Evolutionary conservation across 495 filamentous ascomycete genomes (phyloP).

Genomic region (Aspergillus homomorphus): DNA sequence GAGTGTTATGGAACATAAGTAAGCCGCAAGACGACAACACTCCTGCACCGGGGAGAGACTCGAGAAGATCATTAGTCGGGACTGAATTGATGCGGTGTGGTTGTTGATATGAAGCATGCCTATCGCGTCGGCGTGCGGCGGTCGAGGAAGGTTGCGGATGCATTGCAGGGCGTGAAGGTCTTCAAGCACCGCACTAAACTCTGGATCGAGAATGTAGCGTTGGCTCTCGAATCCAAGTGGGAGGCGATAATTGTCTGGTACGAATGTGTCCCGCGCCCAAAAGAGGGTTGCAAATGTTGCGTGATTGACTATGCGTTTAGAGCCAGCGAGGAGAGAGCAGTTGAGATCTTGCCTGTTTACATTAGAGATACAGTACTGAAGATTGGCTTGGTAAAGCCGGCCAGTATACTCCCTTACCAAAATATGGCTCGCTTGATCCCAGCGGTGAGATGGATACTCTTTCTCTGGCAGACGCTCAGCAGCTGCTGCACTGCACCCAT

Average conservation of each 20-base stretch:
- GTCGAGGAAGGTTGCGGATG: conserved; percentile 27
- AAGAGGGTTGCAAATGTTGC: conserved; percentile 36
- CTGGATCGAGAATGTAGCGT: conserved; percentile 19
- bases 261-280: conserved; percentile 33
- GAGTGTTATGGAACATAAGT: conserved; percentile 36
- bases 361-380: neutral
- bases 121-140: conserved; percentile 22
- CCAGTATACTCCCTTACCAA: conserved; percentile 25
- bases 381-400: neutral
- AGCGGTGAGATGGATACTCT: conserved; percentile 28
- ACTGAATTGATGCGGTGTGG: conserved; percentile 38
- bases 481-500: conserved; percentile 35
- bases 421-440: conserved; percentile 42
- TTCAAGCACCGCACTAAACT: conserved; percentile 33
- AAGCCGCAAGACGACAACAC: conserved; percentile 37
- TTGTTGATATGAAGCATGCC: conserved; percentile 37
- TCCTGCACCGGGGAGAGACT: conserved; percentile 21
- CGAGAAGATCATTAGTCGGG: conserved; percentile 27
- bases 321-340: conserved; percentile 32
- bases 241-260: conserved; percentile 21
- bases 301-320: conserved; percentile 32
- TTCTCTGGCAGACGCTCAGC: conserved; percentile 24
- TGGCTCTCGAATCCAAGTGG: conserved; percentile 28
- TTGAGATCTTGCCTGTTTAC: conserved; percentile 36
- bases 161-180: conserved; percentile 38